Percentiles rank a stretch among this genome's conserved stretches.
Evolutionary conservation across 2,329 filamentous ascomycete species (phyloP).

Genomic region (Zasmidium cellare): DNA sequence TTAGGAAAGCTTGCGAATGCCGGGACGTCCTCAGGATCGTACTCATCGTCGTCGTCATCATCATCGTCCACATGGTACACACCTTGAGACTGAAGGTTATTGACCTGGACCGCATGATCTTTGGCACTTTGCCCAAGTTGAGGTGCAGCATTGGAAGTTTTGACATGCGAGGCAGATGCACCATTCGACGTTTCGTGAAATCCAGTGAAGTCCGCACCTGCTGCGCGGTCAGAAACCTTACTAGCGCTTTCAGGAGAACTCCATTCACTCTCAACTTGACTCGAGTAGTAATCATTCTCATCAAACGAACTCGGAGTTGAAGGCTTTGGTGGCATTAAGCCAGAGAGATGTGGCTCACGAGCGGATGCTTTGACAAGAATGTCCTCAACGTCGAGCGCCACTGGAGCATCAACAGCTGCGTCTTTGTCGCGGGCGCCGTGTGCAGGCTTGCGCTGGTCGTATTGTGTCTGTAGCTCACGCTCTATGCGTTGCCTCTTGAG

Average conservation of each 20-base stretch:
- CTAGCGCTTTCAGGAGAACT: slow-evolving; percentile 49
- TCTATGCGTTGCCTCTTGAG: slow-evolving; percentile 81
- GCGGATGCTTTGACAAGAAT: slow-evolving; percentile 60
- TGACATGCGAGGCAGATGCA: slow-evolving; percentile 10
- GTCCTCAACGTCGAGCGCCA: slow-evolving; percentile 43
- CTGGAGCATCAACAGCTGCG: slow-evolving; percentile 47
- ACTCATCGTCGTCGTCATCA: slow-evolving; percentile 35
- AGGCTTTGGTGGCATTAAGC: slow-evolving; percentile 57
- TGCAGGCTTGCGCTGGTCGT: slow-evolving; percentile 61
- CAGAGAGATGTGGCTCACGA: slow-evolving; percentile 68
- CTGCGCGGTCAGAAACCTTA: slow-evolving; percentile 48
- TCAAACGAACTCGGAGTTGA: slow-evolving; percentile 73
- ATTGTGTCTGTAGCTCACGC: slow-evolving; percentile 71
- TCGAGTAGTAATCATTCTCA: slow-evolving; percentile 94
- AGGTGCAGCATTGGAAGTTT: background rate
- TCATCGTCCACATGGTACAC: slow-evolving; percentile 28
- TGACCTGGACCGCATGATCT: slow-evolving; percentile 7
- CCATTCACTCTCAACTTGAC: slow-evolving; percentile 75
- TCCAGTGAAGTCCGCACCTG: slow-evolving; percentile 33
- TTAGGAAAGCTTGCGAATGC: slow-evolving; percentile 25
- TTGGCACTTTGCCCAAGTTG: slow-evolving; percentile 14
- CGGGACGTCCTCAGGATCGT: slow-evolving; percentile 32
- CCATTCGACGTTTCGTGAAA: slow-evolving; percentile 24
- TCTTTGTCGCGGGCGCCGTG: slow-evolving; percentile 46
- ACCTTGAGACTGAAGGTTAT: slow-evolving; percentile 18